Evolutionary conservation across 805 yeast species (phyloP), one percentile per base, ranked within the genome.

Genomic region (Metschnikowia corniflorae): DNA sequence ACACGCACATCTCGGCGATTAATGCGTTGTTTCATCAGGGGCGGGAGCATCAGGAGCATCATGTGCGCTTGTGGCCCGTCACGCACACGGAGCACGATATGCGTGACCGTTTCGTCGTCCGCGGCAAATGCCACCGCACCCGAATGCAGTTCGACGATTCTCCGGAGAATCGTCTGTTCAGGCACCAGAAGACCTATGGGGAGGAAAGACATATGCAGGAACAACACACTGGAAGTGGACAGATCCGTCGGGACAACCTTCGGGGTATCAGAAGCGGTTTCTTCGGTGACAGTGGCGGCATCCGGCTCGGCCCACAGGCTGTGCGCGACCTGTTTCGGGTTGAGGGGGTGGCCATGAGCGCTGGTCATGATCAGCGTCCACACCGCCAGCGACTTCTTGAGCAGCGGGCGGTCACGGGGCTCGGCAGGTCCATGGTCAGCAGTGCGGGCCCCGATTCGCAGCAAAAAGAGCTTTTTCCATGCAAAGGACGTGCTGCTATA

Each of bases 351-450:
- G 17, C 21, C 43, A 17, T 32, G 40, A 13, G 47, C 48, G 20
- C 53, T 46, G 35, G 50, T 57, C 72, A 68, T 68, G 21, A 72
- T 65, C 5, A 73, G 64, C 29, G 62, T 55, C 77, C 77, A 72
- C 12, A 72, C 58, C 12, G 54, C 55, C 1, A 64, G 49, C 22
- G 58, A 55, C 27, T 52, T 57, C 33, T 48, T 51, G 20, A 44
- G 35, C 18, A 42, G 36, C 12, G 28, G 35, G 12, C 43, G 38
- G 26, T 39, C 46, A 16, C 34, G 39, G 14, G 33, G 34, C 17
- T 40, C 43, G 23, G 21, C 27, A 19, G 34, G 30, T 14, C 25
- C 18, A 7, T 25, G n/a, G n/a, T 7, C 16, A 7, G 39, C 17
- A 14, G 21, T 10, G n/a, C 16, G 7, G 5, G 39, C 35, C 16